These are phyloP conservation scores for Auricularia heimuer DNA, from an alignment of 768 basidiomycete genomes.

Conservation along the genomic window DNA sequence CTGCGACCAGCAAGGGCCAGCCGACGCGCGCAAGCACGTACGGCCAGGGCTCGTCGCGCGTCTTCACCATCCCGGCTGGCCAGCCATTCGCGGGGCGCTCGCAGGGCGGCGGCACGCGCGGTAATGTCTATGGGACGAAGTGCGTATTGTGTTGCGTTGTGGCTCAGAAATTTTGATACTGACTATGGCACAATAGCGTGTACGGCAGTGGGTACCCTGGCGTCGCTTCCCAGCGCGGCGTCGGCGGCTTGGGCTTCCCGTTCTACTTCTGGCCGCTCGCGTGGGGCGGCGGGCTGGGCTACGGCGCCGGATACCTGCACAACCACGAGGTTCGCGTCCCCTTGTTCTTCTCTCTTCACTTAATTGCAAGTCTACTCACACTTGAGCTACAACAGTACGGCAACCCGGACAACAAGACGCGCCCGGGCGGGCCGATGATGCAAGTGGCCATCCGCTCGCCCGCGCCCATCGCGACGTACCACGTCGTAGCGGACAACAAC, in stretches of 20 bases:
- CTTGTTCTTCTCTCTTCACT: neutral
- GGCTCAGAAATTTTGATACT: neutral
- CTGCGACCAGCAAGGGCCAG: neutral
- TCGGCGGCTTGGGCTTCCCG: constrained; percentile 43
- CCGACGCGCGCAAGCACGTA: constrained; percentile 13
- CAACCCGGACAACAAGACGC: constrained; percentile 31
- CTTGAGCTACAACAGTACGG: constrained; percentile 31
- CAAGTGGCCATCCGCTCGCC: constrained; percentile 33
- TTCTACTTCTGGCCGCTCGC: constrained; percentile 59
- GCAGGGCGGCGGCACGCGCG: constrained; percentile 43
- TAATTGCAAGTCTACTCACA: neutral
- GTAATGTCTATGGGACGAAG: constrained; percentile 35
- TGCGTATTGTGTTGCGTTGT: constrained; percentile 19
- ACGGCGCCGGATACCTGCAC: constrained; percentile 24
- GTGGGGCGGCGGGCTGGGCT: constrained; percentile 29
- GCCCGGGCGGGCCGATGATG: constrained; percentile 38
- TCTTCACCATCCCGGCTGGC: constrained; percentile 32
- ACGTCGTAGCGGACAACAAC: constrained; percentile 38
- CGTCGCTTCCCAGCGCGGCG: constrained; percentile 29
- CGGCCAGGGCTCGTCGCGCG: constrained; percentile 23
- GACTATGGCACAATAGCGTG: constrained; percentile 22
- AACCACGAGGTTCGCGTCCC: constrained; percentile 31
- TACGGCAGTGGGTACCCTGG: constrained; percentile 52
- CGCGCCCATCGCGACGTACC: constrained; percentile 31
- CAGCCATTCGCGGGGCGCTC: constrained; percentile 29